Evolutionary conservation across 345 rosid genomes (phyloP).

Genomic region (Citrus unshiu): DNA sequence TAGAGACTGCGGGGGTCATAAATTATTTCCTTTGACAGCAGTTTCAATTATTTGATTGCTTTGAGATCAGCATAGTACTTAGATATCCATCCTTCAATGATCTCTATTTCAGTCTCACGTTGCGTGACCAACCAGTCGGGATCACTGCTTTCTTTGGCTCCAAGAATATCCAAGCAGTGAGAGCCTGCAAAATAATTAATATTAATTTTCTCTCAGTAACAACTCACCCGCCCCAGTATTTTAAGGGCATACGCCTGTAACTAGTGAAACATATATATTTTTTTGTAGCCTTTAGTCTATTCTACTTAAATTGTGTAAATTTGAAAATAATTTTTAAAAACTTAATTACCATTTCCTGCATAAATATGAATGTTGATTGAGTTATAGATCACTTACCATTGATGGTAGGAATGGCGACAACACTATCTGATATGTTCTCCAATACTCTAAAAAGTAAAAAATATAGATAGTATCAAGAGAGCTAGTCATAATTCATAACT

Average conservation of each 20-base stretch:
- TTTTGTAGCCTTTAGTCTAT: no score
- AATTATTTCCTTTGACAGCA: not conserved
- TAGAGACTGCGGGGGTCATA: not conserved
- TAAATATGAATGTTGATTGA: not conserved
- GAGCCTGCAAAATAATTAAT: slow-evolving; percentile 21
- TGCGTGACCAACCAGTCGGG: slow-evolving; percentile 34
- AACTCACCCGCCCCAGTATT: not conserved
- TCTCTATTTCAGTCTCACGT: slow-evolving; percentile 23
- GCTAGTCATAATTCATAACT: not conserved
- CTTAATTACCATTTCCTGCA: not conserved
- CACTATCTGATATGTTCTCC: slow-evolving; percentile 34
- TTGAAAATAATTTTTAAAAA: not conserved
- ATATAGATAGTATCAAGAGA: not conserved
- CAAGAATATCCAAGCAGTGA: slow-evolving; percentile 31
- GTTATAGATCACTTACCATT: slow-evolving; percentile 23
- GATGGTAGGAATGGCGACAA: slow-evolving; percentile 29
- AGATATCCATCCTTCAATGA: slow-evolving; percentile 24
- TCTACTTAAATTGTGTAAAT: no score
- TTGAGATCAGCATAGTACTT: slow-evolving; percentile 23
- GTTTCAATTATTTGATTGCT: not conserved
- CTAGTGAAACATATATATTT: not conserved
- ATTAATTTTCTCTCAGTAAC: not conserved
- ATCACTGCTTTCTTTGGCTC: slow-evolving; percentile 10
- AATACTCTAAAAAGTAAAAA: slow-evolving; percentile 27
- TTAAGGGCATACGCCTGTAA: not conserved